Base-by-base conservation (phyloP, 2,329 filamentous ascomycete genomes). In the Lachnellula suecica region DNA sequence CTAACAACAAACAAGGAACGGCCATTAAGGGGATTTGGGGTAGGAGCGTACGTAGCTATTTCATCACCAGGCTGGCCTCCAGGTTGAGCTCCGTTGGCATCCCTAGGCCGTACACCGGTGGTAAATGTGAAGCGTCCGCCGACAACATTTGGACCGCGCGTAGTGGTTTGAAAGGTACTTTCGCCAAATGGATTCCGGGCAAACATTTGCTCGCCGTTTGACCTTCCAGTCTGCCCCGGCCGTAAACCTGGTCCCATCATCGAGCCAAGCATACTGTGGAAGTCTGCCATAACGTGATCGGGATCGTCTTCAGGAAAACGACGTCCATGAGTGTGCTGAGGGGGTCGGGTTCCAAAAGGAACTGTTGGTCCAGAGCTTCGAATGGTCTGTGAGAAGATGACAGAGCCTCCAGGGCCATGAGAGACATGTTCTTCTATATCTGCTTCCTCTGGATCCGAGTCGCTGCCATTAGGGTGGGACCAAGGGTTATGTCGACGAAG, bases 371-470 rank as follows among this genome's bases (percentile, higher is more conserved):
- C 49, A 15, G 52, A 47, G 4, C 52, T 54, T 47, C 61, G 53
- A 25, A 66, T 57, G 20, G 66, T 68, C 51, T 61, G 61, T 1
- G 59, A 53, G 29, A 66, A 58, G 17, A 63, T 46, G 11, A 66
- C 52, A 34, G 62, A 61, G 13, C 65, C 64, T 50, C 56, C 51
- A 31, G 65, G 63, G 37, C 64, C 60, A 49, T 61, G 61, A n/a
- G 58, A 58, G 31, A 67, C 47, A 54, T 64, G 62, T 44, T 83
- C 76, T 22, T 83, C 79, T 53, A 84, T 80, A 60, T 84, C 79
- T 23, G 71, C 78, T 59, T 83, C 81, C 13, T 82, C 81, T 1
- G 80, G 80, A 52, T 85, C 82, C 2, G 80, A 81, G 53, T 79
- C 73, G 46, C 72, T 66, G 44, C 50, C 44, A 34, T 34, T 54